These are phyloP conservation scores for Lophiostoma macrostomum DNA, from an alignment of 495 filamentous ascomycete species.

Conservation along the genomic window DNA sequence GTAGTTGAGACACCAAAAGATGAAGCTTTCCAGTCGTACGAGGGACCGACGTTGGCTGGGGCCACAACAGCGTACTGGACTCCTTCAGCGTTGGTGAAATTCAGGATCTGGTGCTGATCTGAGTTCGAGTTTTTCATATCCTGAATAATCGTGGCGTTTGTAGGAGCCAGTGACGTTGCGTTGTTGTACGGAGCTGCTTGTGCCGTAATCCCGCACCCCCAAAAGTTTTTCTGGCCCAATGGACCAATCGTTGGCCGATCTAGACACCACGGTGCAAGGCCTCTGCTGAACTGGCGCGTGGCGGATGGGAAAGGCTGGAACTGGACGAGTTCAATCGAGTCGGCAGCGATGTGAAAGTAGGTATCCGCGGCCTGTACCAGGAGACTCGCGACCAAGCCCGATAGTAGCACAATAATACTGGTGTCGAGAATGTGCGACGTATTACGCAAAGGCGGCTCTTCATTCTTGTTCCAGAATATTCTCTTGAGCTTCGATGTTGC, in stretches of 20 bases:
- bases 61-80: not conserved
- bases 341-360: conserved; percentile 8
- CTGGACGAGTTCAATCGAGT: conserved; percentile 2
- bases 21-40: conserved; percentile 6
- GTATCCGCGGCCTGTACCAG: conserved; percentile 16
- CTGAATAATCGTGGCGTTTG: not conserved
- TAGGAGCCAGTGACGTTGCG: not conserved
- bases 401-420: not conserved
- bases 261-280: conserved; percentile 15
- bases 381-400: not conserved
- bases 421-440: not conserved
- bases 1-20: conserved; percentile 13
- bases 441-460: not conserved
- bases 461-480: not conserved
- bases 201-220: conserved; percentile 11
- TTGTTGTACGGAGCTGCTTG: not conserved
- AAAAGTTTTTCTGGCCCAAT: conserved; percentile 6
- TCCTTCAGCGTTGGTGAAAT: conserved; percentile 6
- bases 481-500: not conserved
- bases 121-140: not conserved
- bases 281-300: not conserved
- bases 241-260: not conserved
- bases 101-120: not conserved
- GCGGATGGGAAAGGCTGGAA: not conserved
- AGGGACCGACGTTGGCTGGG: not conserved